Evolutionary conservation across 2,329 filamentous ascomycete genomes (phyloP), one percentile per base, ranked within the genome.

Genomic region (Colletotrichum tropicale): DNA sequence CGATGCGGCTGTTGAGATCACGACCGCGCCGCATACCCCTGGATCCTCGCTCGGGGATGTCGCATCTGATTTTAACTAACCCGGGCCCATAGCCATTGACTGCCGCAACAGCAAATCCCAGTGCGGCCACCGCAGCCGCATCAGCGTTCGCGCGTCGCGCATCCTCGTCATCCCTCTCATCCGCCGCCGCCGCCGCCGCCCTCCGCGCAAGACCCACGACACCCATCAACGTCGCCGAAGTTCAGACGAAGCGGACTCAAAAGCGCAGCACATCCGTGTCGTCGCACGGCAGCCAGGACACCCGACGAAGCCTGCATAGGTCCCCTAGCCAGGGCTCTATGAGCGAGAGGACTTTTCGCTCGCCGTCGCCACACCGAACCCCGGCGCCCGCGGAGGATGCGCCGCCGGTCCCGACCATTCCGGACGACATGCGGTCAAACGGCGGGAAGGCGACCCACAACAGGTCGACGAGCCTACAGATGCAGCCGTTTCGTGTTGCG

Each of bases 291-390:
- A 91, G 89, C 78, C 86, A 84, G 65, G 84, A 86, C 52, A 79
- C 84, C 61, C 81, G 86, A 75, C 83, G 85, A 78, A 86, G 87
- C 68, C 86, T 96, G 76, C 89, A 93, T 77, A 89, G 95, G 80
- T 88, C 90, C 48, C 90, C 88, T 71, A 98, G 96, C 85, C 91
- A 91, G 32, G 90, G 92, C 26, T 98, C 96, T 66, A 98, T 98
- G 96, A 93, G 92, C 34, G 94, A 96, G 83, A 92, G 96, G 74
- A 96, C 95, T 1, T 98, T 98, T 84, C 92, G 96, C 79, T 94
- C 94, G 6, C 95, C 89, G 81, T 26, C 83, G 76, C 88, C 83
- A 82, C 88, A 88, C 84, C 73, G 77, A n/a, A 84, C 84, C 60
- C 82, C 84, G 74, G 84, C 82, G 77, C 83, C 82, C 56, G 79